These are phyloP conservation scores for Beauveria caledonica DNA, from an alignment of 2,329 filamentous ascomycete genomes.

Conservation along the genomic window DNA sequence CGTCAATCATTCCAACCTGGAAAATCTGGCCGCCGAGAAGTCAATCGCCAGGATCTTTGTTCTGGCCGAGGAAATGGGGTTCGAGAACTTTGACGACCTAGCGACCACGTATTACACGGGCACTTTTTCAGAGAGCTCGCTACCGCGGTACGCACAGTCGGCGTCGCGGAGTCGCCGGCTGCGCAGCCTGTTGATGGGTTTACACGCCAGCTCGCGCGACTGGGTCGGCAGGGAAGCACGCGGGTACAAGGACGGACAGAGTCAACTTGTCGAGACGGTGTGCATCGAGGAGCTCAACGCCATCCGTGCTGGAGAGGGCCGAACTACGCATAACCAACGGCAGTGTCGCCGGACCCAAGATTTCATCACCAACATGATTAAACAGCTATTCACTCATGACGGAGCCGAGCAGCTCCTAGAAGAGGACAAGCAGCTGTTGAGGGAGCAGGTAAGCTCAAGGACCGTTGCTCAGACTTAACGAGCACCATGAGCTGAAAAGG, in stretches of 20 bases:
- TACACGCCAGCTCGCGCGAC: background rate
- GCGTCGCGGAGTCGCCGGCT: background rate
- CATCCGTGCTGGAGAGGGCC: background rate
- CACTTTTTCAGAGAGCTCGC: background rate
- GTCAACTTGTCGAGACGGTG: background rate
- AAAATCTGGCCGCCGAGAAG: background rate
- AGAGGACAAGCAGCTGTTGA: background rate
- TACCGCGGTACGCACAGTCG: background rate
- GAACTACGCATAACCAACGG: background rate
- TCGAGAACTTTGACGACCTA: background rate
- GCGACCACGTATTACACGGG: background rate
- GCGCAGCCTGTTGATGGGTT: background rate
- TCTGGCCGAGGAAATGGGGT: background rate
- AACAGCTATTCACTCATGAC: background rate
- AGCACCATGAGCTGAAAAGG: background rate
- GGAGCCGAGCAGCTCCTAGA: background rate
- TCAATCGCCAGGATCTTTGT: background rate
- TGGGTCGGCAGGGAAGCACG: background rate
- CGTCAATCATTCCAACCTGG: no score
- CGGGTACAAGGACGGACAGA: background rate
- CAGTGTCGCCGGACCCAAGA: background rate
- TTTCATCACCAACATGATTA: background rate
- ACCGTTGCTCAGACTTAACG: background rate
- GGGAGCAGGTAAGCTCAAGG: background rate
- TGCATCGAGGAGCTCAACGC: background rate